phyloP scores from a whole-genome alignment of 768 basidiomycete species.

The Tubosaeta sp. region DNA sequence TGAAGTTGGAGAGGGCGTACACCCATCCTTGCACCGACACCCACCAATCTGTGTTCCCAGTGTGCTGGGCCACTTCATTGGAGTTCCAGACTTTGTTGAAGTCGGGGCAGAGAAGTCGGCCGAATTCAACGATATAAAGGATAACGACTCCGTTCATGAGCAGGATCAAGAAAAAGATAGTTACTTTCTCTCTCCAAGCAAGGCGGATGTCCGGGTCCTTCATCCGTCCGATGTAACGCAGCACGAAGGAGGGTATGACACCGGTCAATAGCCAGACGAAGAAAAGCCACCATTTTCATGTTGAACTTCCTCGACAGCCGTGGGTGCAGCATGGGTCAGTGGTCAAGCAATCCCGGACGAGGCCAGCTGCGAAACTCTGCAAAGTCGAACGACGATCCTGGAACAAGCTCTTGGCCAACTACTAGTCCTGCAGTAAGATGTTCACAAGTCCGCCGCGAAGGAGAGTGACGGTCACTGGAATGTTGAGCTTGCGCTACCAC shows the following conservation, averaged over 20 bases:
- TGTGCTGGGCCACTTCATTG: conserved; percentile 70
- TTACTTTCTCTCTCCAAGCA: conserved; percentile 91
- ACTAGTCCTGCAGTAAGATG: conserved; percentile 76
- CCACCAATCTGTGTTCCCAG: conserved; percentile 71
- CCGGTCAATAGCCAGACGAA: conserved; percentile 77
- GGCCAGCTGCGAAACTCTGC: too few relatives aligned
- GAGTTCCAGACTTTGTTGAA: conserved; percentile 80
- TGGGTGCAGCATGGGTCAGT: conserved; percentile 68
- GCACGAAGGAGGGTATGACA: conserved; percentile 70
- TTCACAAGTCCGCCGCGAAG: conserved; percentile 80
- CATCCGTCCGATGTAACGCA: conserved; percentile 78
- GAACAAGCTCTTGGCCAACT: conserved; percentile 80
- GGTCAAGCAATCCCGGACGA: conserved; percentile 84
- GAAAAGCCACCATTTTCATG: conserved; percentile 77
- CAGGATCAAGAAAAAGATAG: conserved; percentile 83
- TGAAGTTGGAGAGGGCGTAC: conserved; percentile 81
- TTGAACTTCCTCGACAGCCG: conserved; percentile 67
- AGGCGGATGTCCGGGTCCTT: conserved; percentile 89
- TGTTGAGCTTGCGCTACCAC: too few relatives aligned
- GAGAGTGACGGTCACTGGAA: conserved; percentile 88
- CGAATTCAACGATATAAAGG: conserved; percentile 89
- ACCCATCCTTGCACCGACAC: conserved; percentile 81
- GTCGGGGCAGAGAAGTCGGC: conserved; percentile 78
- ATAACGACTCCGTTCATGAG: conserved; percentile 71
- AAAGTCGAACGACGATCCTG: conserved; percentile 70